A percentile compares a stretch with the other conserved stretches of the same genome.
Evolutionary conservation across 805 yeast species (phyloP).

Genomic region (Starmerella kuoi): DNA sequence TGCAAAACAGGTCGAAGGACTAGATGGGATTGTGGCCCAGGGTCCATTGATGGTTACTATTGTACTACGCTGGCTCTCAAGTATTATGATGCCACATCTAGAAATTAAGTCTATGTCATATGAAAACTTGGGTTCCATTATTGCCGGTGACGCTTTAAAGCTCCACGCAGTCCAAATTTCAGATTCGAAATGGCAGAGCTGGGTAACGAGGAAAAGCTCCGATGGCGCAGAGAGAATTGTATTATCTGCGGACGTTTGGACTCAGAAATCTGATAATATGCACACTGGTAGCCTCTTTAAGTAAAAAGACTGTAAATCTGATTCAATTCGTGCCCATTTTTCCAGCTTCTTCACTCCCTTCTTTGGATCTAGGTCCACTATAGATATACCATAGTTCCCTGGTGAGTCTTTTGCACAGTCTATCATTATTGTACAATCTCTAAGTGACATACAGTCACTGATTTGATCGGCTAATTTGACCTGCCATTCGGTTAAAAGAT

Average conservation of each 20-base stretch:
- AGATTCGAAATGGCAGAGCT: not conserved
- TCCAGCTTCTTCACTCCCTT: conserved; percentile 31
- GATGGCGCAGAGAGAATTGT: not conserved
- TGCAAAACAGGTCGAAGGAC: conserved; percentile 42
- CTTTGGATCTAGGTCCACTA: conserved; percentile 45
- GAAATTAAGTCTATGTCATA: conserved; percentile 36
- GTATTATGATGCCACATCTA: conserved; percentile 12
- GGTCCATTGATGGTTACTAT: conserved; percentile 70
- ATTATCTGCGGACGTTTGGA: not conserved
- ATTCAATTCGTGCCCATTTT: conserved; percentile 40
- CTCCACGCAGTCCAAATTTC: not conserved
- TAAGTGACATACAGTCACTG: conserved; percentile 35
- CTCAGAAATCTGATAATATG: conserved; percentile 10
- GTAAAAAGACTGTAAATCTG: conserved; percentile 18
- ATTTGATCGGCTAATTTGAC: not conserved
- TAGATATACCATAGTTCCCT: conserved; percentile 31
- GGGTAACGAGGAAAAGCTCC: not conserved
- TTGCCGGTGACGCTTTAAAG: not conserved
- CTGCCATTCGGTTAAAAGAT: conserved; percentile 26
- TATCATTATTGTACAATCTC: conserved; percentile 46
- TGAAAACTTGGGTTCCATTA: conserved; percentile 40
- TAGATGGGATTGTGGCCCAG: conserved; percentile 54
- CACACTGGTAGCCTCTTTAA: conserved; percentile 2
- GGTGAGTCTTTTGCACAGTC: conserved; percentile 25
- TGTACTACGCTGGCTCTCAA: conserved; percentile 40